Percentiles rank a stretch among this genome's conserved stretches.
These are phyloP conservation scores for Fusarium penzigii DNA, from an alignment of 2,329 filamentous ascomycete species.

Conservation along the genomic window DNA sequence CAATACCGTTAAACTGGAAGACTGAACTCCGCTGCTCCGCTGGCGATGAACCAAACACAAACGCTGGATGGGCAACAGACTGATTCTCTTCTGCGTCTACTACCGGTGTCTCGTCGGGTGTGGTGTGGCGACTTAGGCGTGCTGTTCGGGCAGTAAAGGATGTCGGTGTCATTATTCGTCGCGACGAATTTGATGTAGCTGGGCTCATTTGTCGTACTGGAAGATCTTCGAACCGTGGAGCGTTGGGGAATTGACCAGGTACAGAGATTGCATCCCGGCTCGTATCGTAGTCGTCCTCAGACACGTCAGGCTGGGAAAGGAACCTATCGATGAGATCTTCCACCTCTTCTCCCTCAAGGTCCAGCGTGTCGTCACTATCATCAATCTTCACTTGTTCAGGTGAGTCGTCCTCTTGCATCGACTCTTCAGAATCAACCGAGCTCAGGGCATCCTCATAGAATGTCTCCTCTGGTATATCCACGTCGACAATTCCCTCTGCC, in stretches of 20 bases:
- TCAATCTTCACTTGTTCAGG: neutral
- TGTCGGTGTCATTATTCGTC: constrained; percentile 8
- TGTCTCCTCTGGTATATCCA: constrained; percentile 1
- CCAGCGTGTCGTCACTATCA: neutral
- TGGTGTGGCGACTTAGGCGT: neutral
- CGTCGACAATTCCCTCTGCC: constrained; percentile 21
- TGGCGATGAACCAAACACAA: constrained; percentile 20
- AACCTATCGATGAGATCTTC: constrained; percentile 4
- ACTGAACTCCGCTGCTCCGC: constrained; percentile 3
- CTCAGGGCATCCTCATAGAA: neutral
- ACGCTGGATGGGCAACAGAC: constrained; percentile 5
- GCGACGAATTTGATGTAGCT: constrained; percentile 10
- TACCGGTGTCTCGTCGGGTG: neutral
- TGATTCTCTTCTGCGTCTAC: neutral
- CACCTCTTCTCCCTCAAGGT: neutral
- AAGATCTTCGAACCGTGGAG: constrained; percentile 5
- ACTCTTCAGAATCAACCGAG: neutral
- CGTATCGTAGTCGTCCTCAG: constrained; percentile 4
- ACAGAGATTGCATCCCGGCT: constrained; percentile 1
- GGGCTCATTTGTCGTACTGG: constrained; percentile 16
- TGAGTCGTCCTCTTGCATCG: neutral
- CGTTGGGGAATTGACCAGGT: neutral
- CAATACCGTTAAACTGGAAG: constrained; percentile 11
- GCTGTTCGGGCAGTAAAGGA: constrained; percentile 3
- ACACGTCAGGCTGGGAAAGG: constrained; percentile 1